Evolutionary conservation across 495 filamentous ascomycete species (phyloP).

Genomic region (Xylaria cubensis): DNA sequence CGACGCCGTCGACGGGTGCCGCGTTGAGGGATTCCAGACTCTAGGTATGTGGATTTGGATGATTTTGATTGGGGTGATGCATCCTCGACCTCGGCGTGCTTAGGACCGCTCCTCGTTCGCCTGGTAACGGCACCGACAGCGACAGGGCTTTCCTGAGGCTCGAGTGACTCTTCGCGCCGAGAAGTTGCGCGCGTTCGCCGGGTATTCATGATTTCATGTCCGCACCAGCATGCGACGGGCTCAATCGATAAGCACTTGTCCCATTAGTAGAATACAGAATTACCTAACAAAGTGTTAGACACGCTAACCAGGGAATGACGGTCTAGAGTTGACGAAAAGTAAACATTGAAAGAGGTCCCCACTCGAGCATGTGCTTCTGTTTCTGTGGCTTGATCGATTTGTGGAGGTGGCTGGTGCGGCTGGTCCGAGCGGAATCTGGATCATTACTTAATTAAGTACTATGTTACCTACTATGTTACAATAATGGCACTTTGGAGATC

Average conservation of each 20-base stretch:
- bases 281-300: too few species aligned
- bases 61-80: conserved; percentile 24
- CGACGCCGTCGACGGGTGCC: conserved; percentile 29
- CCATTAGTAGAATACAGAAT: too few species aligned
- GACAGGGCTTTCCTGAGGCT: conserved; percentile 11
- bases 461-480: not conserved
- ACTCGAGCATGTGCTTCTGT: not conserved
- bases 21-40: conserved; percentile 24
- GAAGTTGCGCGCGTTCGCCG: conserved; percentile 33
- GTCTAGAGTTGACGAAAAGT: not conserved
- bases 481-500: not conserved
- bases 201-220: conserved; percentile 31
- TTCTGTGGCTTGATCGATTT: conserved; percentile 7
- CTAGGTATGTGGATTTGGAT: conserved; percentile 8
- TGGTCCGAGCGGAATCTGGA: not conserved
- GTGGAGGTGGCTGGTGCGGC: conserved; percentile 12
- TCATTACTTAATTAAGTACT: not conserved
- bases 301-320: too few species aligned
- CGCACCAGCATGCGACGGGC: not conserved
- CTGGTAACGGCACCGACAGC: conserved; percentile 11
- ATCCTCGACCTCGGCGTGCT: conserved; percentile 24
- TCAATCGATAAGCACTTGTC: not conserved
- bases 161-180: conserved; percentile 30
- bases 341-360: conserved; percentile 4
- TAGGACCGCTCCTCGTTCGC: conserved; percentile 34